These are phyloP conservation scores for Aspergillus persii DNA, from an alignment of 2,329 filamentous ascomycete species.

Conservation along the genomic window DNA sequence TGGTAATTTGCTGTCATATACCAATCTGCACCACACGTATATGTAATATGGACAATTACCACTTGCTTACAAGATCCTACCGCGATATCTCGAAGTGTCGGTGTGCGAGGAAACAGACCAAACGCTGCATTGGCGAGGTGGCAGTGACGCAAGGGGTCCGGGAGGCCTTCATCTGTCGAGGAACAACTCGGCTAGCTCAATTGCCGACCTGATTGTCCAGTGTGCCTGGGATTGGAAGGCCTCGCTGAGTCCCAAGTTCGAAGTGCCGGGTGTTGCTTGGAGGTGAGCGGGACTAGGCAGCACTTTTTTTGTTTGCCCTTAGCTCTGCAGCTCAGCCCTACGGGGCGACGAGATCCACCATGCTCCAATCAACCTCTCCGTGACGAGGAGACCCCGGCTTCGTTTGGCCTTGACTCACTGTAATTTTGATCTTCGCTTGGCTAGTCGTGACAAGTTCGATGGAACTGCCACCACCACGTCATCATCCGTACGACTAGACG, in stretches of 20 bases:
- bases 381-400: not conserved
- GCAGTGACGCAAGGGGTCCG: not conserved
- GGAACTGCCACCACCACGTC: conserved; percentile 15
- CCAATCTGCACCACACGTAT: not conserved
- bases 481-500: conserved; percentile 11
- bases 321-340: conserved; percentile 3
- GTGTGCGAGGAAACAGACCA: not conserved
- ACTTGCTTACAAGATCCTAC: not conserved
- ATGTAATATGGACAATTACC: not conserved
- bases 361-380: not conserved
- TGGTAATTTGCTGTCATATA: too few relatives aligned
- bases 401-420: not conserved
- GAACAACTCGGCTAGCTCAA: too few relatives aligned
- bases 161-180: too few relatives aligned
- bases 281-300: not conserved
- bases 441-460: not conserved
- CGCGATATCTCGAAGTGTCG: not conserved
- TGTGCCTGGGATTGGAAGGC: too few relatives aligned
- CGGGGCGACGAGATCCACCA: not conserved
- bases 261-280: not conserved
- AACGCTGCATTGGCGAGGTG: not conserved
- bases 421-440: not conserved
- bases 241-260: not conserved
- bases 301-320: not conserved
- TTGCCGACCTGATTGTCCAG: too few relatives aligned